Percentiles rank a stretch among this genome's conserved stretches.
Conservation (phyloP, 2,329 filamentous ascomycete genomes). For the Colletotrichum horii region DNA sequence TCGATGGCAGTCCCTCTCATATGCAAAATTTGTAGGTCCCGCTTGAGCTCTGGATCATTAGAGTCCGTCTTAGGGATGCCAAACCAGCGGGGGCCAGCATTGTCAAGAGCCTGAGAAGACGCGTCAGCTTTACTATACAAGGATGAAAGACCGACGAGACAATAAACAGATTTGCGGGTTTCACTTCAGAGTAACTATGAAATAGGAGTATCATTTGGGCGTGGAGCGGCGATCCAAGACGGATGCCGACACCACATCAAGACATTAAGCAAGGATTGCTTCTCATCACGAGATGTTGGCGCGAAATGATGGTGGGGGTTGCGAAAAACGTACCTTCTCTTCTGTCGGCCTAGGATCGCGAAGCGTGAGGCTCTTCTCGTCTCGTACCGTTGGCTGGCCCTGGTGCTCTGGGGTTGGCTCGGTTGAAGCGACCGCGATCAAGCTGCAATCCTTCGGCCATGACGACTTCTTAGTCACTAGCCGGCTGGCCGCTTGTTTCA, state of each 20-base stretch:
- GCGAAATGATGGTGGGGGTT: background rate
- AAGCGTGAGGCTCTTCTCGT: constrained; percentile 5
- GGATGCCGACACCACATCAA: constrained; percentile 36
- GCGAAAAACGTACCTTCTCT: constrained; percentile 5
- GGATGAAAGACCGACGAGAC: background rate
- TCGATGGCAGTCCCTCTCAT: constrained; percentile 85
- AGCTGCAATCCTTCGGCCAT: constrained; percentile 7
- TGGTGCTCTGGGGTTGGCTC: background rate
- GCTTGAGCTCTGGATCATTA: constrained; percentile 82
- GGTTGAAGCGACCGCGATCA: constrained; percentile 2
- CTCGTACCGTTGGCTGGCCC: background rate
- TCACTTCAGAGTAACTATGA: constrained; percentile 79
- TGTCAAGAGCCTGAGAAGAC: constrained; percentile 40
- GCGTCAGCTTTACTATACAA: background rate
- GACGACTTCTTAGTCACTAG: constrained; percentile 7
- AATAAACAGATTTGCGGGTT: background rate
- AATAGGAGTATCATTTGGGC: constrained; percentile 61
- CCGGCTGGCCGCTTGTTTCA: constrained; percentile 22
- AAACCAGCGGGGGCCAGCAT: constrained; percentile 85
- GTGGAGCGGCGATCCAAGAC: constrained; percentile 52
- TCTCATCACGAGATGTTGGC: constrained; percentile 41
- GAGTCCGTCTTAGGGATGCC: constrained; percentile 84
- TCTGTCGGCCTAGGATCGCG: constrained; percentile 13
- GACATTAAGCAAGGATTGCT: constrained; percentile 32
- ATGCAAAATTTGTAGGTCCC: constrained; percentile 86